Conservation (phyloP, 345 rosid species). For the Ceriops zippeliana region DNA sequence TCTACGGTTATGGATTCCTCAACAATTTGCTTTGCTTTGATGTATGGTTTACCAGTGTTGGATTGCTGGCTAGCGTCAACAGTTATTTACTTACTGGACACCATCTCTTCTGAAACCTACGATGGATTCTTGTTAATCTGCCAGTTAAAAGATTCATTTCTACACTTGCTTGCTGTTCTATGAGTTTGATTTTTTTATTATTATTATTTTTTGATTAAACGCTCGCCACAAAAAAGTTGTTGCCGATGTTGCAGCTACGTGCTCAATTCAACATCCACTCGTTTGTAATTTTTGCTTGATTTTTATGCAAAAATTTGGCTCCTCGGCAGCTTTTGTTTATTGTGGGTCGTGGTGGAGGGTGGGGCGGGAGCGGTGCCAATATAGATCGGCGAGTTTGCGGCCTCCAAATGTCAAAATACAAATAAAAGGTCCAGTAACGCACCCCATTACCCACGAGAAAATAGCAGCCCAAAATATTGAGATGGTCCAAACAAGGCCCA, state of each 20-base stretch:
- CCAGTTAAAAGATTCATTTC: too few species aligned
- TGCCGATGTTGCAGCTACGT: slow-evolving; percentile 44
- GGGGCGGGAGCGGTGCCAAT: too few species aligned
- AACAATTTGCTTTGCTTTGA: neutral
- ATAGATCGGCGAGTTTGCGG: neutral
- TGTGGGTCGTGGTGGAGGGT: neutral
- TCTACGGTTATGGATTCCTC: neutral
- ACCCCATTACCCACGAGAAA: too few species aligned
- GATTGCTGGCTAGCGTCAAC: too few species aligned
- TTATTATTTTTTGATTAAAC: slow-evolving; percentile 1
- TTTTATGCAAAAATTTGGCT: slow-evolving; percentile 2
- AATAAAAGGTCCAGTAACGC: too few species aligned
- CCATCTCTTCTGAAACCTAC: too few species aligned
- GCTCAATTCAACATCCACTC: slow-evolving; percentile 36
- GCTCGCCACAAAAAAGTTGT: slow-evolving; percentile 28
- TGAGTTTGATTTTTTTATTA: neutral
- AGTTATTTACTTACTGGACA: too few species aligned
- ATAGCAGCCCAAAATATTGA: too few species aligned
- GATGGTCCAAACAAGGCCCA: too few species aligned
- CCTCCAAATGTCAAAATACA: neutral
- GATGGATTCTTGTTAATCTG: too few species aligned
- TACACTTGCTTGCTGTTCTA: neutral
- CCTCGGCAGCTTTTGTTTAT: neutral
- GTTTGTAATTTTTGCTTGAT: neutral
- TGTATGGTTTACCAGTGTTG: too few species aligned